These are phyloP conservation scores for Hypoxylon sp. DNA, from an alignment of 2,329 filamentous ascomycete species.

Conservation along the genomic window DNA sequence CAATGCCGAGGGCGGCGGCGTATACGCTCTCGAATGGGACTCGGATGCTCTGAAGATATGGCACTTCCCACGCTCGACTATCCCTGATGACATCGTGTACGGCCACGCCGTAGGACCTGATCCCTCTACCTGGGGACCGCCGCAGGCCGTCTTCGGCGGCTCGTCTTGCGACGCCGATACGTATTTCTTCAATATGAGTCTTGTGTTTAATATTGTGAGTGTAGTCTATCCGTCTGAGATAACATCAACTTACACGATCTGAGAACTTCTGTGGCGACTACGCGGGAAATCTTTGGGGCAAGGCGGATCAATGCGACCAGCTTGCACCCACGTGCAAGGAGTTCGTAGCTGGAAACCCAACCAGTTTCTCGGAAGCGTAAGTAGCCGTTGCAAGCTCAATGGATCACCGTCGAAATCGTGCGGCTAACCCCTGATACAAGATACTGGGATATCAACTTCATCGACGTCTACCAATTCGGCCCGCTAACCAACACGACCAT, in stretches of 20 bases:
- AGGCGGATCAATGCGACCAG: slow-evolving; percentile 49
- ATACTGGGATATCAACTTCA: slow-evolving; percentile 63
- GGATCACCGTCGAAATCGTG: neutral
- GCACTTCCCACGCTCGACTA: slow-evolving; percentile 73
- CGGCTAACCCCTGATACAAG: slow-evolving; percentile 32
- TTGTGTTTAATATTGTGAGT: slow-evolving; percentile 73
- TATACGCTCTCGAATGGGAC: slow-evolving; percentile 78
- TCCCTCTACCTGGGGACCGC: slow-evolving; percentile 72
- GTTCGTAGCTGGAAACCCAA: slow-evolving; percentile 56
- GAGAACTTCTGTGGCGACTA: slow-evolving; percentile 80
- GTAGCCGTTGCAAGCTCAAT: slow-evolving; percentile 12
- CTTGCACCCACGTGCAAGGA: slow-evolving; percentile 56
- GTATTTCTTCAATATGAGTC: slow-evolving; percentile 72
- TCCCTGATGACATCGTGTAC: slow-evolving; percentile 70
- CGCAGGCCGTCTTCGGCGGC: slow-evolving; percentile 73
- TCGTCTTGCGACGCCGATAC: slow-evolving; percentile 68
- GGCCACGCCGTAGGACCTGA: slow-evolving; percentile 61
- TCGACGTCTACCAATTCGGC: slow-evolving; percentile 54
- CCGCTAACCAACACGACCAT: slow-evolving; percentile 17
- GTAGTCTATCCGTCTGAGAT: neutral
- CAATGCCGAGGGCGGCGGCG: slow-evolving; percentile 71
- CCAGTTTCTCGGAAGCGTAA: slow-evolving; percentile 52
- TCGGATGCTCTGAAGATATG: slow-evolving; percentile 73
- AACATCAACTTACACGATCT: slow-evolving; percentile 3
- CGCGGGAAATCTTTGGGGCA: slow-evolving; percentile 61